phyloP scores from a whole-genome alignment of 306 rosid species.

The Elaeagnus macrophylla region DNA sequence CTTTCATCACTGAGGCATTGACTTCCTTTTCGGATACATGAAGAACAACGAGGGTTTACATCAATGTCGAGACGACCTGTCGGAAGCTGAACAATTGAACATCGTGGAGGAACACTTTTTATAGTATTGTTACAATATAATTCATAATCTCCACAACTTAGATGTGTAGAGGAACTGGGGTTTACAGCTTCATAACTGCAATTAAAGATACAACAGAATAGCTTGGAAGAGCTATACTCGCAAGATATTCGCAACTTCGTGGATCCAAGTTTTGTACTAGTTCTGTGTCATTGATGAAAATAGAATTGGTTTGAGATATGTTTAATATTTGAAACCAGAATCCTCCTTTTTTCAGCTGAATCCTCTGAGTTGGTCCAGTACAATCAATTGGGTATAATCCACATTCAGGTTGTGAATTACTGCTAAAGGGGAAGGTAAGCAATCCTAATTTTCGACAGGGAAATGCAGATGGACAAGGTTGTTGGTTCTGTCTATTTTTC shows the following conservation, averaged over 20 bases:
- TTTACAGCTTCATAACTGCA: too few species aligned
- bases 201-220: conserved; percentile 3
- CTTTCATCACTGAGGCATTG: not conserved
- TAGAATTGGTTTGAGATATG: not conserved
- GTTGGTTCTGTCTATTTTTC: not conserved
- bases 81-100: too few species aligned
- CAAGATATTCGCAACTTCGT: not conserved
- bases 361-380: not conserved
- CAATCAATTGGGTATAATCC: not conserved
- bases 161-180: too few species aligned
- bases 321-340: not conserved
- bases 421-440: not conserved
- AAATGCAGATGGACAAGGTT: not conserved
- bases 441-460: not conserved
- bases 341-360: not conserved
- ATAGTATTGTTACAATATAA: too few species aligned
- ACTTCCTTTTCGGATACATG: not conserved
- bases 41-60: not conserved
- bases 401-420: not conserved
- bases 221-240: not conserved
- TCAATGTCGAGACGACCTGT: not conserved
- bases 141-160: too few species aligned
- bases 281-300: not conserved
- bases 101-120: too few species aligned
- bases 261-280: not conserved